Conservation (phyloP, 306 rosid species). For the Benincasa hispida region DNA sequence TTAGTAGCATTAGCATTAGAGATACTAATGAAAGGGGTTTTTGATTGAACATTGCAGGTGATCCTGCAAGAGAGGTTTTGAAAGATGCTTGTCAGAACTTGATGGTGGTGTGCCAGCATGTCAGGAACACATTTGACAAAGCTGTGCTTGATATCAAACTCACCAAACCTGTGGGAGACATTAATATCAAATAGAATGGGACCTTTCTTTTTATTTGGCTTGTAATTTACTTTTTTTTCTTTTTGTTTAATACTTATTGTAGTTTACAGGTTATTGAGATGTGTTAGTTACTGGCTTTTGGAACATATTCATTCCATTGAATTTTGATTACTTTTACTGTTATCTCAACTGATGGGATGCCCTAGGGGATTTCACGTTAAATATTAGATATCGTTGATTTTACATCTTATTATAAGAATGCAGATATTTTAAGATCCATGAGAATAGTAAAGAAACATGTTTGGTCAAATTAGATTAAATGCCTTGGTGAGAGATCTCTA, state of each 20-base stretch:
- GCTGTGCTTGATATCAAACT: conserved; percentile 44
- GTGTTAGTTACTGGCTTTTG: not conserved
- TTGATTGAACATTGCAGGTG: conserved; percentile 33
- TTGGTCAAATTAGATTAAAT: not conserved
- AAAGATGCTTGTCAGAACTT: conserved; percentile 68
- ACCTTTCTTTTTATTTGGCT: not conserved
- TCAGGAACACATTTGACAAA: conserved; percentile 47
- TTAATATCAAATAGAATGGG: conserved; percentile 13
- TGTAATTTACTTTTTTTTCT: not conserved
- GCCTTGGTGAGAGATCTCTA: not conserved
- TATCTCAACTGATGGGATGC: not conserved
- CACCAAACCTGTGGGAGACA: conserved; percentile 17
- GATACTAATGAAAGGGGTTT: not conserved
- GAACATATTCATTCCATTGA: not conserved
- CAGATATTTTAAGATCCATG: not conserved
- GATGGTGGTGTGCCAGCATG: conserved; percentile 64
- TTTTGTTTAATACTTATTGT: not conserved
- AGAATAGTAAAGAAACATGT: not conserved
- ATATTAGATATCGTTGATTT: not conserved
- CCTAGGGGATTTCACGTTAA: not conserved
- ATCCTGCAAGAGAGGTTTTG: conserved; percentile 47
- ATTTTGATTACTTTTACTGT: not conserved
- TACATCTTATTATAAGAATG: not conserved
- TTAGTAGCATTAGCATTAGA: not conserved
- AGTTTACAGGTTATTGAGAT: not conserved